Conservation (phyloP, 2,329 filamentous ascomycete species). For the Penicillium brevicompactum region DNA sequence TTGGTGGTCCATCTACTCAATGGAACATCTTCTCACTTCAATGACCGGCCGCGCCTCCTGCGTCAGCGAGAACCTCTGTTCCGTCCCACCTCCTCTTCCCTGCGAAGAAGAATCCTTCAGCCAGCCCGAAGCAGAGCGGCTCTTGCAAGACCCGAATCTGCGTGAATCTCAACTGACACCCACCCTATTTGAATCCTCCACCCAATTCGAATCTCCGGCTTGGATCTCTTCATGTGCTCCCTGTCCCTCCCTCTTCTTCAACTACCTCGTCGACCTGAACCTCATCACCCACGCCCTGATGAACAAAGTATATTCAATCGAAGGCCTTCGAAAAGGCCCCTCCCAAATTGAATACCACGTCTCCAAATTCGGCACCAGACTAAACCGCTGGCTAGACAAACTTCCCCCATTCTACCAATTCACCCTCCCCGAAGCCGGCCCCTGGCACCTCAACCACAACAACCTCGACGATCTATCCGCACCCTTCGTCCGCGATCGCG, state of each 20-base stretch:
- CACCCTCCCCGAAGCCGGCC: constrained; percentile 23
- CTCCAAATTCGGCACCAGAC: constrained; percentile 29
- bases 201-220: constrained; percentile 5
- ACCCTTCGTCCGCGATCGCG: constrained; percentile 30
- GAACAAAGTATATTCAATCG: constrained; percentile 43
- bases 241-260: constrained; percentile 40
- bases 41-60: constrained; percentile 46
- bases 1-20: constrained; percentile 47
- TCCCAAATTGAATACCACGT: constrained; percentile 37
- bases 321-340: constrained; percentile 33
- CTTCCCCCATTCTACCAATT: constrained; percentile 38
- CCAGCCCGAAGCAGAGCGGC: constrained; percentile 23
- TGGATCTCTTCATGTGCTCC: constrained; percentile 30
- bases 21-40: constrained; percentile 45
- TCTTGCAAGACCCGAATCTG: constrained; percentile 26
- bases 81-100: constrained; percentile 39
- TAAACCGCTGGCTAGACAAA: constrained; percentile 40
- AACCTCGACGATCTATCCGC: constrained; percentile 15
- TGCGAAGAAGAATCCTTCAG: constrained; percentile 40
- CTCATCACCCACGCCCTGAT: constrained; percentile 41
- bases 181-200: constrained; percentile 29
- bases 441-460: constrained; percentile 25
- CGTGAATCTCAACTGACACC: constrained; percentile 28
- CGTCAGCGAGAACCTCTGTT: constrained; percentile 41
- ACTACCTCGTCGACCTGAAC: constrained; percentile 39